Evolutionary conservation across 495 filamentous ascomycete species (phyloP).

Genomic region (Polyplosphaeria fusca): DNA sequence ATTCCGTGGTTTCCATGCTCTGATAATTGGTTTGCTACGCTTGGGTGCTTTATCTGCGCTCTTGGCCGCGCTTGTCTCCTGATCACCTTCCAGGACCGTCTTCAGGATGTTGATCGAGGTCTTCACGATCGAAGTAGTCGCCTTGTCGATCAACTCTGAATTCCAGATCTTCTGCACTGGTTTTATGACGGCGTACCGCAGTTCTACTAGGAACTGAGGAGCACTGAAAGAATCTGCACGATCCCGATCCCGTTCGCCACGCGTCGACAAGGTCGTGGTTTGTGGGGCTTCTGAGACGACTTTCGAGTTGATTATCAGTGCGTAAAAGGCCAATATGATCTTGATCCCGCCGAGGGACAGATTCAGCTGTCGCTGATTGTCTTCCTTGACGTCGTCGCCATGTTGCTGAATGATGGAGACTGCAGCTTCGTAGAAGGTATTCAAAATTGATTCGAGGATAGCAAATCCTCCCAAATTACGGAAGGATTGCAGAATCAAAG

Average conservation of each 20-base stretch:
- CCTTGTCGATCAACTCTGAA: slow-evolving; percentile 74
- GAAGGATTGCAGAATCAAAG: slow-evolving; percentile 79
- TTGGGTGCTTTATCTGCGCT: slow-evolving; percentile 54
- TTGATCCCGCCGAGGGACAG: slow-evolving; percentile 58
- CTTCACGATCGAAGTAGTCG: slow-evolving; percentile 69
- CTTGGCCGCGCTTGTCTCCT: slow-evolving; percentile 64
- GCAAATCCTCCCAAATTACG: slow-evolving; percentile 75
- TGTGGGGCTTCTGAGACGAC: slow-evolving; percentile 70
- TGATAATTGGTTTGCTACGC: slow-evolving; percentile 41
- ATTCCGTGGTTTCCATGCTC: slow-evolving; percentile 37
- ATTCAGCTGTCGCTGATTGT: slow-evolving; percentile 25
- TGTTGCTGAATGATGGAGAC: slow-evolving; percentile 40
- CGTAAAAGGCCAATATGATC: slow-evolving; percentile 81
- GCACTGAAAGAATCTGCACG: slow-evolving; percentile 63
- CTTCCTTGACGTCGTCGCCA: slow-evolving; percentile 42
- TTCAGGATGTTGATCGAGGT: slow-evolving; percentile 80
- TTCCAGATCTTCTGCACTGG: slow-evolving; percentile 77
- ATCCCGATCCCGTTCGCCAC: slow-evolving; percentile 53
- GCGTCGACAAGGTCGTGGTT: slow-evolving; percentile 58
- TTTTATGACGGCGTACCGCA: slow-evolving; percentile 79
- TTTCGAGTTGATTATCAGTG: slow-evolving; percentile 70
- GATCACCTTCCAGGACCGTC: slow-evolving; percentile 70
- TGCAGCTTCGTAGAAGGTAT: slow-evolving; percentile 69
- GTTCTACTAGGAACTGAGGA: slow-evolving; percentile 80
- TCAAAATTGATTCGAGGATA: slow-evolving; percentile 67